phyloP scores from a whole-genome alignment of 2,329 filamentous ascomycete species.

The Elsinoe batatas region DNA sequence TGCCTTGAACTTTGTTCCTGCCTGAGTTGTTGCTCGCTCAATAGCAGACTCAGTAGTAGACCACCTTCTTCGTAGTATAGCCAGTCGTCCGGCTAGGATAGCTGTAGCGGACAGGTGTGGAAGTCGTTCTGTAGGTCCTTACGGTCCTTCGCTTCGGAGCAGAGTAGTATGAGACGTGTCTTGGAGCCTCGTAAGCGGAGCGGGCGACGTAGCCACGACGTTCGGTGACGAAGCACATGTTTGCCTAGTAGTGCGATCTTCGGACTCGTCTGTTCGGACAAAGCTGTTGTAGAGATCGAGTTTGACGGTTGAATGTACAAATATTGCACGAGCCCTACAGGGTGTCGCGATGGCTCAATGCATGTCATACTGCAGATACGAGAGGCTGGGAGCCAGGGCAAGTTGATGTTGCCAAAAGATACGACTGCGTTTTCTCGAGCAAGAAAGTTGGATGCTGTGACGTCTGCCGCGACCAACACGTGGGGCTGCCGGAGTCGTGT shows the following conservation, averaged over 20 bases:
- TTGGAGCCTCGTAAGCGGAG: neutral
- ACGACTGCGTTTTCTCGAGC: neutral
- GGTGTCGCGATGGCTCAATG: neutral
- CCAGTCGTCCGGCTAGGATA: neutral
- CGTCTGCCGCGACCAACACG: conserved; percentile 6
- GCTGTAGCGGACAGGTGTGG: neutral
- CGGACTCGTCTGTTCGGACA: neutral
- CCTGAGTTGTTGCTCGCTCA: neutral
- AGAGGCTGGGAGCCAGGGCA: conserved; percentile 4
- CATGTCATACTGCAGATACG: conserved; percentile 6
- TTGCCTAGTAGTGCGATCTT: neutral
- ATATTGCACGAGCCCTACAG: neutral
- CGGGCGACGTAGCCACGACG: conserved; percentile 3
- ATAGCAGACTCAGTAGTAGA: neutral
- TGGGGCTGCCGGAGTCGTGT: neutral
- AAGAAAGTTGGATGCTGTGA: conserved; percentile 7
- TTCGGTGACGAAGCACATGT: conserved; percentile 10
- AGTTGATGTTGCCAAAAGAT: neutral
- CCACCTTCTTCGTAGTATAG: conserved; percentile 1
- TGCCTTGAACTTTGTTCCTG: neutral
- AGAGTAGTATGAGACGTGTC: conserved; percentile 9
- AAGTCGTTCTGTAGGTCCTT: neutral
- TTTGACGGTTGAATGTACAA: too few species aligned
- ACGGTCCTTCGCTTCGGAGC: neutral
- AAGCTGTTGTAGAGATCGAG: too few species aligned